Percentiles rank a stretch among this genome's conserved stretches.
Evolutionary conservation across 768 basidiomycete genomes (phyloP).

Genomic region (Kondoa subrosea): DNA sequence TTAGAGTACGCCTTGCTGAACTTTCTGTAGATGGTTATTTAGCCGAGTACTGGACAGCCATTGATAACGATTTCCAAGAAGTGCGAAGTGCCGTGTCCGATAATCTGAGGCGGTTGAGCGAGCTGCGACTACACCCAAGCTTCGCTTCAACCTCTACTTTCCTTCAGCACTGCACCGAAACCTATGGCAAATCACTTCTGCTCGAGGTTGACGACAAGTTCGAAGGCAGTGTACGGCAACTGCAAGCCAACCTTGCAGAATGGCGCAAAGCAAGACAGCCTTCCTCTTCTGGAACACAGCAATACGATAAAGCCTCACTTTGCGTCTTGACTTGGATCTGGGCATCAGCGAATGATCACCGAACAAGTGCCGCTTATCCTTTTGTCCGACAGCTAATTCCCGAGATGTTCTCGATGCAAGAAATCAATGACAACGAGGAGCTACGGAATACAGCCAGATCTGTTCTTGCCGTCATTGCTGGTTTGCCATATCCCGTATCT

Average conservation of each 20-base stretch:
- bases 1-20: constrained; percentile 62
- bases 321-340: constrained; percentile 28
- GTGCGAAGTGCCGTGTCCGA: constrained; percentile 24
- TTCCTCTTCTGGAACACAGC: constrained; percentile 22
- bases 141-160: constrained; percentile 25
- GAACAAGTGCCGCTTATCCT: constrained; percentile 23
- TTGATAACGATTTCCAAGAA: constrained; percentile 27
- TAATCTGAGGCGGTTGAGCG: constrained; percentile 24
- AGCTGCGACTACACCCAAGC: constrained; percentile 26
- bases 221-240: constrained; percentile 20
- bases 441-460: constrained; percentile 48
- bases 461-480: constrained; percentile 67
- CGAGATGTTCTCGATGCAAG: constrained; percentile 33
- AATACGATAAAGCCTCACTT: constrained; percentile 27
- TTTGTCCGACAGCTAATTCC: constrained; percentile 26
- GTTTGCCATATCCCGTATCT: constrained; percentile 56
- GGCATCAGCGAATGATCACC: constrained; percentile 21
- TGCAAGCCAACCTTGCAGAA: constrained; percentile 16
- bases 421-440: constrained; percentile 40
- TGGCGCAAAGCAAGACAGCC: constrained; percentile 25
- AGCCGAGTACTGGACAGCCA: constrained; percentile 38
- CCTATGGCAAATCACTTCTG: constrained; percentile 15
- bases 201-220: constrained; percentile 24
- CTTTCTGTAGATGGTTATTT: constrained; percentile 42
- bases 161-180: constrained; percentile 18